phyloP scores from a whole-genome alignment of 441 rosid species.

The Erodium trifolium region DNA sequence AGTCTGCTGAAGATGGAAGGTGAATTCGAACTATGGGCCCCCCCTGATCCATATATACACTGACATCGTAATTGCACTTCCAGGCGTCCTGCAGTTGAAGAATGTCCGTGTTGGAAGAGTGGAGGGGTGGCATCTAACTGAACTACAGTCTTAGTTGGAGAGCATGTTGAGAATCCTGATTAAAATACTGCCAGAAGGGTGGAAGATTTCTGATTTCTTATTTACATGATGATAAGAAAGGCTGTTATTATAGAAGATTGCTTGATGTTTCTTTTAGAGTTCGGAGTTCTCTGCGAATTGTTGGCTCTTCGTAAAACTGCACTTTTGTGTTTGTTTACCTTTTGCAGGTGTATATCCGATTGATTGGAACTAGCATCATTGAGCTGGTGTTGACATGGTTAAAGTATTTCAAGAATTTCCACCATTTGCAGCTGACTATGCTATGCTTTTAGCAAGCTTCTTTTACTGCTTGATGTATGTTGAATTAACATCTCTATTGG shows the following conservation, averaged over 20 bases:
- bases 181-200: slow-evolving; percentile 13
- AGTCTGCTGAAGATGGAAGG: slow-evolving; percentile 15
- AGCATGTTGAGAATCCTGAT: slow-evolving; percentile 16
- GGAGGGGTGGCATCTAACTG: neutral
- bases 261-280: slow-evolving; percentile 35
- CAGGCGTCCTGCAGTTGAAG: slow-evolving; percentile 13
- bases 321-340: slow-evolving; percentile 40
- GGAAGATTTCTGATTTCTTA: slow-evolving; percentile 20
- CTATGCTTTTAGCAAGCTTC: slow-evolving; percentile 49
- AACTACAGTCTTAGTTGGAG: slow-evolving; percentile 8
- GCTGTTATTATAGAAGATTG: slow-evolving; percentile 31
- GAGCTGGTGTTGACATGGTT: slow-evolving; percentile 47
- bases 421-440: slow-evolving; percentile 40
- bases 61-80: slow-evolving; percentile 7
- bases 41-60: slow-evolving; percentile 10
- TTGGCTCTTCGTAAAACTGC: slow-evolving; percentile 41
- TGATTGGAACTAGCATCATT: slow-evolving; percentile 38
- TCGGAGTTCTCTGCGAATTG: slow-evolving; percentile 30
- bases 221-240: slow-evolving; percentile 15
- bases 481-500: slow-evolving; percentile 36
- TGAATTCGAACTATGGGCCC: slow-evolving; percentile 18
- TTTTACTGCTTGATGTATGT: slow-evolving; percentile 57
- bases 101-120: slow-evolving; percentile 7
- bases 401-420: slow-evolving; percentile 21
- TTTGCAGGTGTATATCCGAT: slow-evolving; percentile 60